Evolutionary conservation across 768 basidiomycete species (phyloP).

Genomic region (Paxillus ammoniavirescens): DNA sequence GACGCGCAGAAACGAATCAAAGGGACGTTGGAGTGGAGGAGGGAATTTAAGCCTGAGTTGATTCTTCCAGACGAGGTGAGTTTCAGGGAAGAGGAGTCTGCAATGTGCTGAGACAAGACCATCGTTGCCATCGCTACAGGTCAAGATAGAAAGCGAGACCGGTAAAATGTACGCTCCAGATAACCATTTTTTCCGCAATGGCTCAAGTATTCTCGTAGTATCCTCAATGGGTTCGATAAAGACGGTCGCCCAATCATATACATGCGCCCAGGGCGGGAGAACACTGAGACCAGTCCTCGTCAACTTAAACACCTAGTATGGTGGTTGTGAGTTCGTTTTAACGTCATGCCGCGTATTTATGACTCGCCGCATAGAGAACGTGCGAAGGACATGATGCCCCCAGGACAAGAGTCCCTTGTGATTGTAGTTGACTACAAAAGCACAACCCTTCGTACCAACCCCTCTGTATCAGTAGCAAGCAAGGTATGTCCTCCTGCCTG

Average conservation of each 20-base stretch:
- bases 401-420: constrained; percentile 76
- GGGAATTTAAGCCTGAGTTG: constrained; percentile 82
- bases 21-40: constrained; percentile 78
- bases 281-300: constrained; percentile 72
- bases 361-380: constrained; percentile 57
- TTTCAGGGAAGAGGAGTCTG: background rate
- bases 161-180: constrained; percentile 74
- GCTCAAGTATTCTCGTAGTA: constrained; percentile 37
- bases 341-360: background rate
- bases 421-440: constrained; percentile 87
- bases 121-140: constrained; percentile 27
- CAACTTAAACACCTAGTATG: constrained; percentile 86
- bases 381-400: constrained; percentile 86
- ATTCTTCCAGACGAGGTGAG: constrained; percentile 73
- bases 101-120: constrained; percentile 1
- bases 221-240: constrained; percentile 81
- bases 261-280: constrained; percentile 86
- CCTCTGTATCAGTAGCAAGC: constrained; percentile 75
- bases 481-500: constrained; percentile 44
- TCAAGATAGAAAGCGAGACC: constrained; percentile 76
- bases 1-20: constrained; percentile 79
- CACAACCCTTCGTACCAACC: constrained; percentile 79
- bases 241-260: constrained; percentile 88
- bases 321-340: constrained; percentile 60
- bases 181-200: background rate